Base-by-base conservation (phyloP, 148 eudicot species). In the Dysphania ambrosioides region DNA sequence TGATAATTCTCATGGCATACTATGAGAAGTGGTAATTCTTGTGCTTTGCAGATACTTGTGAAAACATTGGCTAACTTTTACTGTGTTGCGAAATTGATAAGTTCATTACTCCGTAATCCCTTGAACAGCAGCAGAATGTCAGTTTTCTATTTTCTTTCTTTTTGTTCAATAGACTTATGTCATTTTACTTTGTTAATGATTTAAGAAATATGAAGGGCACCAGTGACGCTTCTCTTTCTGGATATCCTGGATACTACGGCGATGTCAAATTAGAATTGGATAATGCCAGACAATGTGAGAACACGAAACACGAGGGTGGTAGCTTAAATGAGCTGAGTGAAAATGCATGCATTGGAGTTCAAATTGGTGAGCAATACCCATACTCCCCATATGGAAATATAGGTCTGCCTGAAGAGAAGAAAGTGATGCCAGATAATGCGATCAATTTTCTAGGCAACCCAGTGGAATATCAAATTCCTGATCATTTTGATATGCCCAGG, bases 171-270 rank as follows among this genome's bases (percentile, higher is more conserved):
- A 65, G n/a, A 21, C 29, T 65, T 18, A n/a, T 65, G 66, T 31
- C 16, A 23, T 1, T 65, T 27, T 41, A 23, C 35, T 59, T 71
- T 5, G 18, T 70, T 34, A 18, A 40, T 67, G 31, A 1, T 63
- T 34, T 83, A n/a, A 93, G 98, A 79, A 93, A 91, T 76, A 60
- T 85, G 63, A 94, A 86, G 72, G 86, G 87, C 81, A 77, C 88
- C 8, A 21, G 79, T 42, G 90, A 89, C 66, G 79, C 77, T 42
- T 82, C 91, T 59, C 80, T 88, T 61, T 72, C 88, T 12, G 82
- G 79, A 27, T 84, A 80, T 73, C 79, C 88, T 49, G 83, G 81
- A 71, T 84, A 72, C 75, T 85, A 84, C 60, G 81, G 78, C 23
- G 68, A 75, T 36, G 75, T 60, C 57, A 90, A 85, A 71, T 56